Evolutionary conservation across 352 stramenopile genomes (phyloP).

Genomic region (Phytophthora idaei): DNA sequence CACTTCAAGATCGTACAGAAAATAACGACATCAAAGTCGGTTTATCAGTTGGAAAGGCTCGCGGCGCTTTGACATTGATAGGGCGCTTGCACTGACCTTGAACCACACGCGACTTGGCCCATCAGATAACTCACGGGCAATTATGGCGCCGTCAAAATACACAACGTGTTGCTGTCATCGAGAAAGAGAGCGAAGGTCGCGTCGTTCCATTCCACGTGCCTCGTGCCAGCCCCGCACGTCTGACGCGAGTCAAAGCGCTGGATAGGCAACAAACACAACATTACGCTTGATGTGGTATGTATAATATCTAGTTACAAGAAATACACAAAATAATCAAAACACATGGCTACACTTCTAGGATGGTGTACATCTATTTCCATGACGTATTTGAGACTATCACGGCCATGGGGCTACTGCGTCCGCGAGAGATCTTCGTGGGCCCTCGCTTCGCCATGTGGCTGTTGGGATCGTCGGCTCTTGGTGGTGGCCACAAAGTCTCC

Average conservation of each 20-base stretch:
- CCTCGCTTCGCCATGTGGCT: conserved; percentile 48
- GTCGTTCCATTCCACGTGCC: conserved; percentile 26
- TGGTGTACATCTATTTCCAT: background rate
- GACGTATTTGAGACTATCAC: conserved; percentile 1
- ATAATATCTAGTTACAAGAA: conserved; percentile 5
- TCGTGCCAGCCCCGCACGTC: conserved; percentile 2
- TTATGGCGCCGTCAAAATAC: background rate
- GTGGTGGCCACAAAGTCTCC: conserved; percentile 19
- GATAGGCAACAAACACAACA: conserved; percentile 16
- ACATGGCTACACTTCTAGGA: conserved; percentile 17
- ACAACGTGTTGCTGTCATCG: conserved; percentile 12
- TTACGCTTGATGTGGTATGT: background rate
- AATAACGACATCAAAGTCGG: background rate
- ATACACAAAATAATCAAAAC: conserved; percentile 17
- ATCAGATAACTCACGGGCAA: background rate
- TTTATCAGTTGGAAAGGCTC: conserved; percentile 26
- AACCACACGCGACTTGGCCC: conserved; percentile 6
- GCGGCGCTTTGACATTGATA: conserved; percentile 5
- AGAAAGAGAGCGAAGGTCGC: background rate
- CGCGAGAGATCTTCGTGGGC: conserved; percentile 21
- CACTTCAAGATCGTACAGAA: conserved; percentile 10
- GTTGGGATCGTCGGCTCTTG: conserved; percentile 8
- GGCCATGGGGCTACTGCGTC: conserved; percentile 7
- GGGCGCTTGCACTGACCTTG: conserved; percentile 5
- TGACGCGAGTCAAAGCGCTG: conserved; percentile 19